These are phyloP conservation scores for Allium cepa DNA, from an alignment of 106 monocot species.

Conservation along the genomic window DNA sequence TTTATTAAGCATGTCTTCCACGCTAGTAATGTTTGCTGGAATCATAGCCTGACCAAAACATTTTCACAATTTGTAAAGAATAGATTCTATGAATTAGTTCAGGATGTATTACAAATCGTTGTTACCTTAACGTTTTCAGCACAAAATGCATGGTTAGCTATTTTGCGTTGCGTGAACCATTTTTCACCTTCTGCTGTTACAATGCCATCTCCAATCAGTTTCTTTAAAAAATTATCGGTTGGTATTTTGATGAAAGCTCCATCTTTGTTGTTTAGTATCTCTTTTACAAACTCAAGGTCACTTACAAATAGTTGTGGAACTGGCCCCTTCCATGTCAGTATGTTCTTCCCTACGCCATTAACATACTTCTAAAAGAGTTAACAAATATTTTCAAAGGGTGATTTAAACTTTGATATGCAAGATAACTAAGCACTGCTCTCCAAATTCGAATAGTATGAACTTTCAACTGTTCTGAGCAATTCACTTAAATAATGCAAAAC, in stretches of 20 bases:
- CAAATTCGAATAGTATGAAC: background rate
- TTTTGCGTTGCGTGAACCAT: slow-evolving; percentile 15
- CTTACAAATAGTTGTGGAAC: slow-evolving; percentile 8
- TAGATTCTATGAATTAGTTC: background rate
- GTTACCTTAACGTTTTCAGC: slow-evolving; percentile 13
- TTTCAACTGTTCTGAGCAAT: background rate
- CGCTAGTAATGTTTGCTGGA: slow-evolving; percentile 1
- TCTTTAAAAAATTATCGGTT: background rate
- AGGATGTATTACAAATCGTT: too few relatives aligned
- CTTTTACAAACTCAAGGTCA: slow-evolving; percentile 14
- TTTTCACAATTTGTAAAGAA: background rate
- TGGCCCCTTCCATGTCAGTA: slow-evolving; percentile 17
- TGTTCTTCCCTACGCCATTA: slow-evolving; percentile 6
- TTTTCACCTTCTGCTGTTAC: slow-evolving; percentile 12
- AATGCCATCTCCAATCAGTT: slow-evolving; percentile 16
- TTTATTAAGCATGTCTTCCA: slow-evolving; percentile 9
- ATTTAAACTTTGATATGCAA: background rate
- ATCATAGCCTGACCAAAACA: slow-evolving; percentile 11
- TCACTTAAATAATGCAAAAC: background rate
- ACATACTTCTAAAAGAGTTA: background rate
- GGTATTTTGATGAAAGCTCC: slow-evolving; percentile 7
- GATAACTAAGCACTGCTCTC: background rate
- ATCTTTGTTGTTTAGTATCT: slow-evolving; percentile 5
- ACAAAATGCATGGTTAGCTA: slow-evolving; percentile 16
- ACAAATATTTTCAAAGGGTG: background rate